Base-by-base conservation (phyloP, 805 yeast genomes). In the Myxozyma geophila region DNA sequence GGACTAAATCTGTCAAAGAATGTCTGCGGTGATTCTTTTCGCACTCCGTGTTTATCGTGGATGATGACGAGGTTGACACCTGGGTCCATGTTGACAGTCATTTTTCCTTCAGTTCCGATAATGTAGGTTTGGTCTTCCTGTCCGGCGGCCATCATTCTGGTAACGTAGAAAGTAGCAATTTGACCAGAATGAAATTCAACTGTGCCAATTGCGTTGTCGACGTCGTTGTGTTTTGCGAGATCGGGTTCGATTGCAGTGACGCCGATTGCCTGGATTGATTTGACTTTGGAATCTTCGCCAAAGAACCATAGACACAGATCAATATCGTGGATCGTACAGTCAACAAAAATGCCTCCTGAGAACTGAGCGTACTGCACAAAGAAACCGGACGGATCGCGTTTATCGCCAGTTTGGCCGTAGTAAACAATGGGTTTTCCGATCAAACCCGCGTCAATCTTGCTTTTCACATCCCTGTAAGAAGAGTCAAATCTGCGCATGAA, bases 311-410 rank as follows among this genome's bases (percentile, higher is more conserved):
- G 58, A 54, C 58, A 57, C 23, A 68, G 46, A 47, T 70, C 72
- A 47, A 70, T 47, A 44, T 70, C 72, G 49, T 70, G 72, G 33
- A 70, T 64, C 10, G 56, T 54, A 48, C 69, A 68, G 58, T 70
- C 72, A 33, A 70, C 66, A 44, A 70, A 66, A 44, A 70, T 70
- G 13, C 72, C 72, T 36, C 72, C 72, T 3, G 72, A 70, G 28
- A 54, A 44, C 41, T 62, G 56, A 37, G 66, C 60, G 48, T 64
- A 70, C 40, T 60, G 59, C 37, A 70, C 63, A 55, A 70, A 70
- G 43, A 54, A 61, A 6, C 62, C 62, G 1, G 61, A 51, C 10
- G 62, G 64, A 37, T 63, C 67, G 19, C 40, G 55, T 15, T 55
- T 54, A 54, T 63, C 67, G 21, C 59, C 52, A 21, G 59, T 62